Conservation (phyloP, 352 stramenopile species). For the Globisporangium polare region DNA sequence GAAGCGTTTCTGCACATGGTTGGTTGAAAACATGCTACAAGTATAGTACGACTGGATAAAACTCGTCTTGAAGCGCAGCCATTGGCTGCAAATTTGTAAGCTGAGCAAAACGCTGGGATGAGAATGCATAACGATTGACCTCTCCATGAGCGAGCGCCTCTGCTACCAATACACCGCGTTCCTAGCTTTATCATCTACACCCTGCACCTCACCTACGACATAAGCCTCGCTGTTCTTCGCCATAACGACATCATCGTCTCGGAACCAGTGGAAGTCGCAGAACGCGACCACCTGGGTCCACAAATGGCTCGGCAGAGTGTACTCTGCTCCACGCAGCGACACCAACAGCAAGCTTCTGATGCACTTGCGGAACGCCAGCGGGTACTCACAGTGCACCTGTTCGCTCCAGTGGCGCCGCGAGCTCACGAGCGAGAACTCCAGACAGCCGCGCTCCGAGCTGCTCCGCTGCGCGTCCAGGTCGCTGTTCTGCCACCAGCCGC, state of each 20-base stretch:
- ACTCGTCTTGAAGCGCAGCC: background rate
- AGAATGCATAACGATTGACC: background rate
- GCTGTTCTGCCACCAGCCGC: constrained; percentile 55
- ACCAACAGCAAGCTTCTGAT: constrained; percentile 35
- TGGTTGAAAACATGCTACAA: constrained; percentile 7
- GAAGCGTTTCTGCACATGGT: background rate
- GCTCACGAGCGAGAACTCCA: constrained; percentile 32
- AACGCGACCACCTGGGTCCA: constrained; percentile 39
- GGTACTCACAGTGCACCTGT: constrained; percentile 38
- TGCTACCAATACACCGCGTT: background rate
- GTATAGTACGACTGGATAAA: no score
- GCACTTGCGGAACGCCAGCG: constrained; percentile 28
- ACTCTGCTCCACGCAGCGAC: constrained; percentile 17
- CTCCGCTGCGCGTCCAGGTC: constrained; percentile 18
- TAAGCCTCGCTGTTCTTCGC: background rate
- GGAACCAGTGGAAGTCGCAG: constrained; percentile 48
- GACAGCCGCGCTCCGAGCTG: constrained; percentile 27
- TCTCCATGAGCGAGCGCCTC: background rate
- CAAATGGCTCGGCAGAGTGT: constrained; percentile 13
- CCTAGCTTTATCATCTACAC: background rate
- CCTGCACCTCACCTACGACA: background rate
- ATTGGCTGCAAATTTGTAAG: background rate
- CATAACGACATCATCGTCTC: background rate
- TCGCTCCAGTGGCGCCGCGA: constrained; percentile 36
- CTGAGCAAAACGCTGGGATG: background rate